These are phyloP conservation scores for Fusarium sp. DNA, from an alignment of 2,329 filamentous ascomycete species.

Conservation along the genomic window DNA sequence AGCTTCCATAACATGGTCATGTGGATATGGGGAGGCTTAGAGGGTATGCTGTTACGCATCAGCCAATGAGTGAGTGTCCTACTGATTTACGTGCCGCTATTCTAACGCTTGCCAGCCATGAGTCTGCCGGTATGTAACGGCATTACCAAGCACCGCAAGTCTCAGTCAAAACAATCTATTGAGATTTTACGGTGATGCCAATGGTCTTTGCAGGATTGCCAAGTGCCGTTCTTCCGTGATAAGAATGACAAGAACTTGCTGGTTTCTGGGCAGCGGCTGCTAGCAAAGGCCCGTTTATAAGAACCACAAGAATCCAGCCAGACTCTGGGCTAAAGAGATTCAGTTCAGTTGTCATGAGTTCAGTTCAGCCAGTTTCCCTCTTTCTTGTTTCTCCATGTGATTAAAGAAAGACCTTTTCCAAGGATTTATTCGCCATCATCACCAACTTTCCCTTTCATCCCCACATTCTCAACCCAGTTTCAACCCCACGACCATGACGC, in stretches of 20 bases:
- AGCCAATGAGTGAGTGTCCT: conserved; percentile 9
- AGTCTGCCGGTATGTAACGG: conserved; percentile 9
- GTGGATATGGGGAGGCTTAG: background rate
- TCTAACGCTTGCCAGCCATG: conserved; percentile 12
- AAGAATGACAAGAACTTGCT: conserved; percentile 27
- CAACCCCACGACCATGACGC: conserved; percentile 45
- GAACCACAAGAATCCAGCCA: conserved; percentile 11
- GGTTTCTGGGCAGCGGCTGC: conserved; percentile 15
- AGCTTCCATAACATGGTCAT: background rate
- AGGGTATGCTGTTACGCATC: conserved; percentile 4
- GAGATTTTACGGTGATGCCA: conserved; percentile 22
- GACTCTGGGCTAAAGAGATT: background rate
- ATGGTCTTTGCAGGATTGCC: conserved; percentile 33
- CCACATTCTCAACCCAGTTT: conserved; percentile 11
- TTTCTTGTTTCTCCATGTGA: conserved; percentile 1
- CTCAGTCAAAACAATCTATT: background rate
- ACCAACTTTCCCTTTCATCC: conserved; percentile 16
- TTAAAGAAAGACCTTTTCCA: background rate
- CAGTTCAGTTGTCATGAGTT: background rate
- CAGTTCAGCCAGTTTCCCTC: background rate
- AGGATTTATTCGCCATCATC: conserved; percentile 3
- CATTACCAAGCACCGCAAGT: conserved; percentile 4
- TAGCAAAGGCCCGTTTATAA: conserved; percentile 15
- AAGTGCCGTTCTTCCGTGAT: conserved; percentile 39
- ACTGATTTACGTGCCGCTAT: background rate